Percentiles rank a stretch among this genome's conserved stretches.
Conservation (phyloP, 1,284 basidiomycete genomes). For the Phlebopus sp. region DNA sequence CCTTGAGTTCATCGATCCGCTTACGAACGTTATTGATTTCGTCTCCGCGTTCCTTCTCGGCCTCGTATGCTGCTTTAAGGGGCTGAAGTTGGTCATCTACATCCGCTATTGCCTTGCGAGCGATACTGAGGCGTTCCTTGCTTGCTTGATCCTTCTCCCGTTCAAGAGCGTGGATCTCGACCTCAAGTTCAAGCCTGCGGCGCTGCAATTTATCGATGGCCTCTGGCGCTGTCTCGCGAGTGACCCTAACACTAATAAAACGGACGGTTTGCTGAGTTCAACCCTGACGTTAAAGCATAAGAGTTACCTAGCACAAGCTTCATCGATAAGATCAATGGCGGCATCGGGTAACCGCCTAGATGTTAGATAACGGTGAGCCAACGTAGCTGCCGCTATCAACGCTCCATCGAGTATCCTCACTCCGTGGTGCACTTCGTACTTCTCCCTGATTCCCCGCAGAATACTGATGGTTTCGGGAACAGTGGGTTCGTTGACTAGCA, state of each 20-base stretch:
- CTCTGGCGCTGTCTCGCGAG: slow-evolving; percentile 93
- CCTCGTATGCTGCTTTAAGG: slow-evolving; percentile 86
- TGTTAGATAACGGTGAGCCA: slow-evolving; percentile 94
- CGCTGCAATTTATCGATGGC: slow-evolving; percentile 94
- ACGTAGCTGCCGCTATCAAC: slow-evolving; percentile 86
- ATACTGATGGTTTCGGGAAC: slow-evolving; percentile 94
- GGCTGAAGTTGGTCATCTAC: slow-evolving; percentile 91
- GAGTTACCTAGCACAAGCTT: slow-evolving; percentile 81
- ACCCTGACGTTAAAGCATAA: neutral
- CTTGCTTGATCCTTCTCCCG: slow-evolving; percentile 90
- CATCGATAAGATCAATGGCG: slow-evolving; percentile 92
- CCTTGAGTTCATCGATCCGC: slow-evolving; percentile 89
- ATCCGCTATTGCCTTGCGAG: slow-evolving; percentile 79
- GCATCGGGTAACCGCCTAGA: slow-evolving; percentile 84
- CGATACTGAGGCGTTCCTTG: slow-evolving; percentile 80
- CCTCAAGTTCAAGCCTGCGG: slow-evolving; percentile 88
- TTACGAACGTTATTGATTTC: slow-evolving; percentile 80
- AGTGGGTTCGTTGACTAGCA: slow-evolving; percentile 88
- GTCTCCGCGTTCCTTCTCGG: slow-evolving; percentile 84
- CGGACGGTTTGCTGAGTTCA: slow-evolving; percentile 13
- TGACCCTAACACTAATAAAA: slow-evolving; percentile 74
- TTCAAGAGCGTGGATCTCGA: slow-evolving; percentile 94
- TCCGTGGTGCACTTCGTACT: slow-evolving; percentile 84
- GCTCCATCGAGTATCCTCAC: slow-evolving; percentile 90
- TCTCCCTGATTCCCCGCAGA: slow-evolving; percentile 81